Percentiles rank a stretch among this genome's conserved stretches.
Evolutionary conservation across 176 grass and related monocot genomes (phyloP).

Genomic region (Metroxylon sagu): DNA sequence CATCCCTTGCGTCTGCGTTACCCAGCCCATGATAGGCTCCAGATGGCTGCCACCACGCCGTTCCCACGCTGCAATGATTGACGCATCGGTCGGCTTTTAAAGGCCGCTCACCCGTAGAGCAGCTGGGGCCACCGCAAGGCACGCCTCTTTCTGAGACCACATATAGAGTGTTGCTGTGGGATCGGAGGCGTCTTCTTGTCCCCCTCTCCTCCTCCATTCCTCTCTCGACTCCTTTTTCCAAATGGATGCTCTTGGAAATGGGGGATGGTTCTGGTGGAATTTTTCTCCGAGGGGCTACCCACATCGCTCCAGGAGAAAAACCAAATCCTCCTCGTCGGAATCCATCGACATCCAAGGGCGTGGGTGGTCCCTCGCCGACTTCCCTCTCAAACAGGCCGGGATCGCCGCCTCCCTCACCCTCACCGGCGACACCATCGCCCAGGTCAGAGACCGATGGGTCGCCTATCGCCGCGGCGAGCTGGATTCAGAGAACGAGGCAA

Average conservation of each 20-base stretch:
- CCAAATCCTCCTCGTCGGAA: constrained; percentile 63
- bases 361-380: constrained; percentile 37
- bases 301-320: constrained; percentile 10
- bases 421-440: constrained; percentile 81
- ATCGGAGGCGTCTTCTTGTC: neutral
- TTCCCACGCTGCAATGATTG: too few species aligned
- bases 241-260: constrained; percentile 23
- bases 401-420: constrained; percentile 77
- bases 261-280: constrained; percentile 18
- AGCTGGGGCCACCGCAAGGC: too few species aligned
- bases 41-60: too few species aligned
- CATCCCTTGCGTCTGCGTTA: too few species aligned
- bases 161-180: too few species aligned
- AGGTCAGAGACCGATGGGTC: constrained; percentile 49
- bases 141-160: too few species aligned
- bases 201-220: neutral
- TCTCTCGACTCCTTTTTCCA: neutral
- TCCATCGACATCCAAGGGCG: constrained; percentile 24
- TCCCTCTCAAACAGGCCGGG: constrained; percentile 75
- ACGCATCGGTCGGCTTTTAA: too few species aligned
- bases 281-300: constrained; percentile 8
- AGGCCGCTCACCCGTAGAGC: too few species aligned
- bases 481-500: constrained; percentile 40
- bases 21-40: too few species aligned
- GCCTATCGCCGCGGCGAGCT: constrained; percentile 19